phyloP scores from a whole-genome alignment of 495 filamentous ascomycete genomes.

The Filosporella fistucella region DNA sequence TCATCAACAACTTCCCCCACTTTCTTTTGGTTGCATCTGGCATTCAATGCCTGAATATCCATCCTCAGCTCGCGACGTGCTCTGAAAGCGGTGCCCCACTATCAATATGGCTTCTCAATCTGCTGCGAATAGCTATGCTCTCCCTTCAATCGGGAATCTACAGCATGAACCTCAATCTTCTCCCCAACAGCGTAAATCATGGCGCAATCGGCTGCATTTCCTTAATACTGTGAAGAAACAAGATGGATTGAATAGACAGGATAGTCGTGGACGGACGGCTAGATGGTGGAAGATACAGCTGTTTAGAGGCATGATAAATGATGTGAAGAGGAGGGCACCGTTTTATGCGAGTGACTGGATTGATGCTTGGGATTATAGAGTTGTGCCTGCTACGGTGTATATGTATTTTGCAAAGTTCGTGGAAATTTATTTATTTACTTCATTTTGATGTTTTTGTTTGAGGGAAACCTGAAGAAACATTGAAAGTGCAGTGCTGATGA shows the following conservation, averaged over 20 bases:
- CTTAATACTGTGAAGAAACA: too few relatives aligned
- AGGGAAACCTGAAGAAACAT: not conserved
- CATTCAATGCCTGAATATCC: too few relatives aligned
- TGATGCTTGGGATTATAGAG: constrained; percentile 82
- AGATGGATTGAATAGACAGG: not conserved
- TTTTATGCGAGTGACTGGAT: constrained; percentile 76
- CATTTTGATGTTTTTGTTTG: not conserved
- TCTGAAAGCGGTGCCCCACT: too few relatives aligned
- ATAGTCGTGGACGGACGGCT: too few relatives aligned
- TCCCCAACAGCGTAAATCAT: constrained; percentile 9
- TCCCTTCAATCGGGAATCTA: too few relatives aligned
- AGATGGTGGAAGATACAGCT: constrained; percentile 24
- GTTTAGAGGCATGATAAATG: constrained; percentile 61
- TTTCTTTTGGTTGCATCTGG: too few relatives aligned
- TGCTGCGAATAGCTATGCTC: constrained; percentile 13
- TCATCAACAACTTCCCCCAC: too few relatives aligned
- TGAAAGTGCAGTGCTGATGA: constrained; percentile 17
- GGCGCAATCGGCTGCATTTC: constrained; percentile 11
- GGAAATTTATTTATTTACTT: not conserved
- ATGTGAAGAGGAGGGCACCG: constrained; percentile 66
- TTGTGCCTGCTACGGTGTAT: constrained; percentile 76
- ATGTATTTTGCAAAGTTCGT: constrained; percentile 89
- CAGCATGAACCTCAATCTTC: not conserved
- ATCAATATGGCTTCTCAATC: constrained; percentile 14
- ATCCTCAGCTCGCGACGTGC: too few relatives aligned